Conservation (phyloP, 306 rosid genomes). For the Ammopiptanthus mongolicus region DNA sequence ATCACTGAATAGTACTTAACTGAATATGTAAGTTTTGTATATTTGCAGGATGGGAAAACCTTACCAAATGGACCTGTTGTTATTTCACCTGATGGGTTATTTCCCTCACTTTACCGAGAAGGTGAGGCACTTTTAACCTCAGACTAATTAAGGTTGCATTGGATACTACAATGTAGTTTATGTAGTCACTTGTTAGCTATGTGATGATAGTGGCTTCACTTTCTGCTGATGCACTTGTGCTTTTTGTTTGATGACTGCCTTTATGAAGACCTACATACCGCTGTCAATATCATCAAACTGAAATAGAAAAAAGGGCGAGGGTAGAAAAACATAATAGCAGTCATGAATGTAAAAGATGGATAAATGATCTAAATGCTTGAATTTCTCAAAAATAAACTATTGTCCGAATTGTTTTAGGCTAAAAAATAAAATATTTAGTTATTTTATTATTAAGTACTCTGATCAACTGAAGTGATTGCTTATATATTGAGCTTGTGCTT, state of each 20-base stretch:
- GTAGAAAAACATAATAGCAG: background rate
- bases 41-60: constrained; percentile 82
- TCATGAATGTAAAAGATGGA: background rate
- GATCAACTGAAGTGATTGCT: too few relatives aligned
- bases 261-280: background rate
- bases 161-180: constrained; percentile 5
- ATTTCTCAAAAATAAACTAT: background rate
- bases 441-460: too few relatives aligned
- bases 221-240: background rate
- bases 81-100: constrained; percentile 95
- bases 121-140: constrained; percentile 41
- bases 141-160: background rate
- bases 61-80: constrained; percentile 91
- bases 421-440: too few relatives aligned
- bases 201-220: background rate
- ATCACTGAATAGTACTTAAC: constrained; percentile 12
- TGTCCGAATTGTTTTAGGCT: background rate
- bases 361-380: background rate
- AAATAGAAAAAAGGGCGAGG: background rate
- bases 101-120: constrained; percentile 91
- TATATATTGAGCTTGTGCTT: too few relatives aligned
- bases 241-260: background rate
- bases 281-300: background rate
- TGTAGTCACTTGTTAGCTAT: constrained; percentile 6
- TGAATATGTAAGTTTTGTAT: constrained; percentile 6